Percentiles rank a stretch among this genome's conserved stretches.
These are phyloP conservation scores for Mucuna pruriens DNA, from an alignment of 306 rosid species.

Conservation along the genomic window DNA sequence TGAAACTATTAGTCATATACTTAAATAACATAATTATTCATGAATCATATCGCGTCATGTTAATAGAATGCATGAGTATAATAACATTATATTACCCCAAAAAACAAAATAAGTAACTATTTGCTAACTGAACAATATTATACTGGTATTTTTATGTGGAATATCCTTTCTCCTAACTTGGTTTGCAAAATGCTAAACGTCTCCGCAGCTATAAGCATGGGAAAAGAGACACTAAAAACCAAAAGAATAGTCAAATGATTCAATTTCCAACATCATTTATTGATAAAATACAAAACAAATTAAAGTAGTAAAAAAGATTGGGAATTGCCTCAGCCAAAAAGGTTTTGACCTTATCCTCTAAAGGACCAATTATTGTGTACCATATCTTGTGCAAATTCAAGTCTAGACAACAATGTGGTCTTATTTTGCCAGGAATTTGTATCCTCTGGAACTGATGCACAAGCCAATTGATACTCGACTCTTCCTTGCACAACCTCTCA, in stretches of 20 bases:
- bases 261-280: not conserved
- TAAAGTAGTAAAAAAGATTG: not conserved
- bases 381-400: not conserved
- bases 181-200: not conserved
- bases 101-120: not conserved
- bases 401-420: not conserved
- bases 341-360: conserved; percentile 31
- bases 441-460: not conserved
- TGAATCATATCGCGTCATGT: too few relatives aligned
- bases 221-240: not conserved
- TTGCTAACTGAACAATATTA: not conserved
- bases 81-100: not conserved
- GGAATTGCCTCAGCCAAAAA: not conserved
- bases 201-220: not conserved
- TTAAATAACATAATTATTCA: too few relatives aligned
- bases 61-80: too few relatives aligned
- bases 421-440: not conserved
- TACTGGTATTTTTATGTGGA: not conserved
- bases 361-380: not conserved
- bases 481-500: not conserved
- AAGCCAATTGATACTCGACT: not conserved
- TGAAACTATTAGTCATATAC: too few relatives aligned
- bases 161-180: not conserved
- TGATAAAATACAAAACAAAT: not conserved
- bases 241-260: conserved; percentile 3